Base-by-base conservation (phyloP, 2,329 filamentous ascomycete genomes). In the Fusarium sp. region DNA sequence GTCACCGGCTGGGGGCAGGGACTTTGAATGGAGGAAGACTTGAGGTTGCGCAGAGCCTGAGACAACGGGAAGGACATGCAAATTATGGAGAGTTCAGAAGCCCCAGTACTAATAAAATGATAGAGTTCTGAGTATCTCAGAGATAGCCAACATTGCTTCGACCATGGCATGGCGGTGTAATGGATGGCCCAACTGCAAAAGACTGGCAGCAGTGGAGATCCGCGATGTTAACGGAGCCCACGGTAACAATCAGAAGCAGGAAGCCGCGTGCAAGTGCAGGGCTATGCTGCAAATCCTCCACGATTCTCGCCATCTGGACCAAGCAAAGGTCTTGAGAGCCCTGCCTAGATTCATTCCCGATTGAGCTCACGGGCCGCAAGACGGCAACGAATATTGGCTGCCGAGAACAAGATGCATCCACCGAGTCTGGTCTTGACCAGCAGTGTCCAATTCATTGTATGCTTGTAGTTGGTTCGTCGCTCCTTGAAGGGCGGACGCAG, bases 31-130 rank as follows among this genome's bases (percentile, higher is more conserved):
- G 75, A 70, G 75, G 77, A 73, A 33, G 71, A 72, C 35, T 70
- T 72, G 70, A 58, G 78, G 82, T 84, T 76, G 83, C 75, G 83
- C 82, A 84, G 81, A 80, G 76, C 75, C 81, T 83, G 82, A 85
- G 83, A 84, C 83, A 84, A 79, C 78, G 79, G 79, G 78, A 79
- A 80, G 77, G 75, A 78, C 79, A 79, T 80, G 77, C 75, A 76
- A 78, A 77, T 77, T 80, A 81, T 77, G 79, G 78, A 78, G 76
- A 78, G 76, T 67, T 77, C 75, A 77, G 78, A 72, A 76, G 73
- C 65, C 72, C 77, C 75, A 70, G 76, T 72, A 62, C 63, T 79
- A 78, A 65, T 71, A 68, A 60, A 66, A 72, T 68, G 48, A 45
- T 63, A 65, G 63, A 55, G 53, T 70, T 59, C 58, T 70, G 63